Evolutionary conservation across 352 stramenopile genomes (phyloP), one percentile per base, ranked within the genome.

Genomic region (Peronospora farinosa): DNA sequence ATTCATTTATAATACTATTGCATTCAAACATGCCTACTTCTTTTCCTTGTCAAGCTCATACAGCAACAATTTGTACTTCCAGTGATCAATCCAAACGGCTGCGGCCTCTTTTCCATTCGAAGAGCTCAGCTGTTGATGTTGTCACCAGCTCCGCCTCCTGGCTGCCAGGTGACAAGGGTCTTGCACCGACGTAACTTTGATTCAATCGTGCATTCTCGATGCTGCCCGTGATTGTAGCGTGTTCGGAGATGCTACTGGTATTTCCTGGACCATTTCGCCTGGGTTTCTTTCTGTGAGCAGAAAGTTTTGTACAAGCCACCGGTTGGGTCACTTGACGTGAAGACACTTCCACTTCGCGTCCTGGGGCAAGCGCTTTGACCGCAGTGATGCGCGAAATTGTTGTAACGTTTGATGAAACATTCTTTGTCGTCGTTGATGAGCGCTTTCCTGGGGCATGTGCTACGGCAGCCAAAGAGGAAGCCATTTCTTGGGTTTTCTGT

Each of bases 21-120:
- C 28, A 32, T 32, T 32, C 27, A 42, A 53, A 51, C 15, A 44
- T 21, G 16, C 16, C 47, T 62, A 65, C 46, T 62, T 31, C 36
- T 9, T 32, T 12, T 65, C 52, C 27, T 39, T 51, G 21, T 49
- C 30, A 53, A 61, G 40, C 16, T 65, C 46, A 31, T 65, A 54
- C 23, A 57, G 13, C 11, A 40, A 28, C 51, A 52, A 57, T 16
- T 43, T 49, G 7, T 54, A 19, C 6, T 40, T 21, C 33, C 17
- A 33, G 35, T 17, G 50, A 21, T 54, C 27, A n/a, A 28, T 43
- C 15, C 9, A 19, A 15, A 42, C 41, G 9, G 21, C 19, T 31
- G 23, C 15, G 40, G 42, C 55, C 35, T 66, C 61, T 56, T 69
- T 47, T 52, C 41, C 56, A 51, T 42, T 65, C 27, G 51, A 65